Percentiles rank a stretch among this genome's conserved stretches.
Evolutionary conservation across 352 stramenopile species (phyloP).

Genomic region (Globisporangium paroecandrum): DNA sequence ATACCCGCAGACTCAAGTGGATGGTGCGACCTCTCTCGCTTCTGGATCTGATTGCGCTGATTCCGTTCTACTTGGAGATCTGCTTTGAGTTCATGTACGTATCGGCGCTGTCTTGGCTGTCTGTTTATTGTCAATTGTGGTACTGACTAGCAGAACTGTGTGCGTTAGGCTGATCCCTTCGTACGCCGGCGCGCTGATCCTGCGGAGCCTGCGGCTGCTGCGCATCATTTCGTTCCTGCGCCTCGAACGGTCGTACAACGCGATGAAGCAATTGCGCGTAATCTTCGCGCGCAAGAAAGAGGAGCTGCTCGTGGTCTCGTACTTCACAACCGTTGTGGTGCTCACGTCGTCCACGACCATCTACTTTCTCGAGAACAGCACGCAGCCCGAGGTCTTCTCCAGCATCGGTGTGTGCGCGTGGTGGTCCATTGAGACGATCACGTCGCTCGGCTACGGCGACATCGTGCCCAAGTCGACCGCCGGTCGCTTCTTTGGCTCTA

Average conservation of each 20-base stretch:
- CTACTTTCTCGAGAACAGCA: conserved; percentile 57
- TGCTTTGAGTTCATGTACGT: conserved; percentile 43
- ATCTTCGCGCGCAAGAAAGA: conserved; percentile 62
- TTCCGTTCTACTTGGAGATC: conserved; percentile 65
- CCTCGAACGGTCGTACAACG: conserved; percentile 59
- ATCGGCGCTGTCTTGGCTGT: no score
- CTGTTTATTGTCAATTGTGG: not conserved
- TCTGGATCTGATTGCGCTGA: conserved; percentile 48
- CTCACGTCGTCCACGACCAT: conserved; percentile 60
- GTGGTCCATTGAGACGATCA: conserved; percentile 67
- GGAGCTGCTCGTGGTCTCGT: conserved; percentile 57
- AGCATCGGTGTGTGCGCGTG: conserved; percentile 48
- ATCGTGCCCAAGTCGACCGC: conserved; percentile 44
- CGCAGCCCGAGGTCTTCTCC: conserved; percentile 46
- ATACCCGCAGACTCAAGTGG: conserved; percentile 39
- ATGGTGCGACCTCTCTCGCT: conserved; percentile 54
- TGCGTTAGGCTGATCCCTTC: conserved; percentile 19
- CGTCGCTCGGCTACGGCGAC: conserved; percentile 64
- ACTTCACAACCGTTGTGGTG: conserved; percentile 49
- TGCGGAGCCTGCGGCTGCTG: conserved; percentile 55
- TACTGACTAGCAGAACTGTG: not conserved
- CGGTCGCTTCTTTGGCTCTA: conserved; percentile 36
- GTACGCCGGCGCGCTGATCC: conserved; percentile 40
- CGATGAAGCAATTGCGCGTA: conserved; percentile 48
- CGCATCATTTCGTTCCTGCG: conserved; percentile 57